A percentile compares a stretch with the other conserved stretches of the same genome.
These are phyloP conservation scores for Backusella westeae DNA, from an alignment of 192 early-diverging fungal species.

Conservation along the genomic window DNA sequence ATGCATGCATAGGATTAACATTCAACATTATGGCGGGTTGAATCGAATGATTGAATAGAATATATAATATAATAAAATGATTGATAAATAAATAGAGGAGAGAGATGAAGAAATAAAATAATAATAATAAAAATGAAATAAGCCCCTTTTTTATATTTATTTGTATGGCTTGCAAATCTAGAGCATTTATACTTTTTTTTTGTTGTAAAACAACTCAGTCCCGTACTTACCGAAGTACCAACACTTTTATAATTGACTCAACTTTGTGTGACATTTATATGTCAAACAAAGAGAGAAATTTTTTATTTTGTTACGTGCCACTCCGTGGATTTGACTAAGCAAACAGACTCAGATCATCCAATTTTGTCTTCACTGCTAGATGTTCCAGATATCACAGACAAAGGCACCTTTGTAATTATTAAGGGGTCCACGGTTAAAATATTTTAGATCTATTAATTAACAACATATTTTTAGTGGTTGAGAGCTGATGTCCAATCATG, in stretches of 20 bases:
- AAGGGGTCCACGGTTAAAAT: background rate
- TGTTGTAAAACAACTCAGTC: constrained; percentile 6
- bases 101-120: background rate
- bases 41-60: background rate
- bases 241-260: background rate
- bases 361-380: background rate
- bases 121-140: background rate
- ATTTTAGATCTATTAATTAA: background rate
- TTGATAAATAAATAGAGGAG: background rate
- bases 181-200: background rate
- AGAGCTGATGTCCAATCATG: background rate
- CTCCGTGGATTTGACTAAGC: background rate
- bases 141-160: background rate
- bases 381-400: background rate
- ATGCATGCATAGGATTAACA: constrained; percentile 23
- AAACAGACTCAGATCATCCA: background rate
- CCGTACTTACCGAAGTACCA: background rate
- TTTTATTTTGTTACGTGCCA: background rate
- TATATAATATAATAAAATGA: background rate
- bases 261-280: background rate
- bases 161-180: background rate
- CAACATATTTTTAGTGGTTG: background rate
- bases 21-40: constrained; percentile 5
- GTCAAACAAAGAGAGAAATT: background rate
- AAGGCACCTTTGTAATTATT: background rate